These are phyloP conservation scores for Vinca minor DNA, from an alignment of 257 asterid species.

Conservation along the genomic window DNA sequence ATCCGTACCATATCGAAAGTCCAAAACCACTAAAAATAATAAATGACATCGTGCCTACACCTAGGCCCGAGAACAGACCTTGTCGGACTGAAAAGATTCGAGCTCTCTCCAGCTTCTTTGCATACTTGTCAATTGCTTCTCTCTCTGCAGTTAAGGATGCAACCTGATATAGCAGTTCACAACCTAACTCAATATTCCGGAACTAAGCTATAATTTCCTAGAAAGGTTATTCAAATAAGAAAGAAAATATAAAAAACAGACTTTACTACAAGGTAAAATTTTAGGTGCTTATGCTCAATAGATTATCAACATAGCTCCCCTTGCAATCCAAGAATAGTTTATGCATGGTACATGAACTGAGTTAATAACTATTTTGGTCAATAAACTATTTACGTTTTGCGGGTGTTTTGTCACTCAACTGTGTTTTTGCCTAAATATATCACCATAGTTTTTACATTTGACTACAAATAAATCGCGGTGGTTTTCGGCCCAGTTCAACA, in stretches of 20 bases:
- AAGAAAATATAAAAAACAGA: not conserved
- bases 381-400: too few species aligned
- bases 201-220: not conserved
- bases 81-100: constrained; percentile 42
- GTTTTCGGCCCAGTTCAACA: too few species aligned
- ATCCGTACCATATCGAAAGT: constrained; percentile 63
- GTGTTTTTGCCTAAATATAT: too few species aligned
- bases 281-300: not conserved
- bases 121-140: constrained; percentile 36
- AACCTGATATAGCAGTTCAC: constrained; percentile 30
- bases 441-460: too few species aligned
- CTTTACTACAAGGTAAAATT: not conserved
- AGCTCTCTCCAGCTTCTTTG: constrained; percentile 35
- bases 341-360: too few species aligned
- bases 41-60: constrained; percentile 37
- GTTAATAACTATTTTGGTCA: too few species aligned
- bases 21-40: constrained; percentile 44
- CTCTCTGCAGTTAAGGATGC: constrained; percentile 62
- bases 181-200: not conserved
- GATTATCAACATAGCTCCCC: not conserved
- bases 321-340: too few species aligned
- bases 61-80: constrained; percentile 56
- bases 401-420: too few species aligned
- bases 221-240: not conserved
- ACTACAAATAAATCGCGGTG: too few species aligned